Conservation (phyloP, 192 early-diverging fungal genomes). For the Entrophospora sp. region DNA sequence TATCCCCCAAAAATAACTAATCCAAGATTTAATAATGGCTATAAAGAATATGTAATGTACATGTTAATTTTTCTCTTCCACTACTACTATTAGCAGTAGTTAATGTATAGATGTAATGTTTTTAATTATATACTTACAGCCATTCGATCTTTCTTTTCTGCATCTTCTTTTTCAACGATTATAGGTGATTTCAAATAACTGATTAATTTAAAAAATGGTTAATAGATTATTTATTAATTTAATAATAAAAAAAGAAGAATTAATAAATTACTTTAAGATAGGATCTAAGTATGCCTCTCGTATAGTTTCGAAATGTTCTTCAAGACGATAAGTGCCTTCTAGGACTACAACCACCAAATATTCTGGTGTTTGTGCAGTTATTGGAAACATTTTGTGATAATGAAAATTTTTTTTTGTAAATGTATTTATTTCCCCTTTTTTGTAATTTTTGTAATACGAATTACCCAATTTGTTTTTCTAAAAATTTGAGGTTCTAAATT, state of each 20-base stretch:
- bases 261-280: slow-evolving; percentile 36
- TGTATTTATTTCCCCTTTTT: no score
- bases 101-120: no score
- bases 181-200: slow-evolving; percentile 35
- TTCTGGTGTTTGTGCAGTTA: not conserved
- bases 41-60: not conserved
- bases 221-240: not conserved
- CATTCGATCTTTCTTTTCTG: slow-evolving; percentile 26
- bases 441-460: no score
- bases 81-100: no score
- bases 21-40: slow-evolving; percentile 41
- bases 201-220: not conserved
- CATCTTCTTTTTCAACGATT: slow-evolving; percentile 25
- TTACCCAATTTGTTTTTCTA: no score
- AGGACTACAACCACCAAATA: slow-evolving; percentile 33
- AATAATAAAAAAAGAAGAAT: not conserved
- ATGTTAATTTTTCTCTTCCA: no score
- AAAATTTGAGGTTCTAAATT: no score
- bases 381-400: no score
- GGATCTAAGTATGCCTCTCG: slow-evolving; percentile 35
- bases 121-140: slow-evolving; percentile 25
- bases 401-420: no score
- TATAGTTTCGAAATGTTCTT: slow-evolving; percentile 26
- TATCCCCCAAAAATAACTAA: slow-evolving; percentile 41
- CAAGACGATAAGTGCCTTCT: slow-evolving; percentile 35